Percentiles rank a stretch among this genome's conserved stretches.
These are phyloP conservation scores for Colletotrichum orbiculare DNA, from an alignment of 2,329 filamentous ascomycete species.

Conservation along the genomic window DNA sequence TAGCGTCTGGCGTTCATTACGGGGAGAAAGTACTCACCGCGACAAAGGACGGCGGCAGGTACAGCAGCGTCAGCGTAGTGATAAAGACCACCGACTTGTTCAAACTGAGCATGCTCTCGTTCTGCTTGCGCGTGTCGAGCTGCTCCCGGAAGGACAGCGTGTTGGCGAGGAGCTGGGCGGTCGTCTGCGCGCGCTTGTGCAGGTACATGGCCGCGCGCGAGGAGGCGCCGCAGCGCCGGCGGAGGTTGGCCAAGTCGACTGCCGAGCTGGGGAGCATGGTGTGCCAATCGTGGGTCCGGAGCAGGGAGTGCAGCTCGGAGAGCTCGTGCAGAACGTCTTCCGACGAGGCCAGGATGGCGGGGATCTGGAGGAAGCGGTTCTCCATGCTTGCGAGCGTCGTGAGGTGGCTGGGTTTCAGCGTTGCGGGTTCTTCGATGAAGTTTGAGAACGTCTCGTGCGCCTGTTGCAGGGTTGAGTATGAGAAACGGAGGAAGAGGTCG, in stretches of 20 bases:
- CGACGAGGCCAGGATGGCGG: background rate
- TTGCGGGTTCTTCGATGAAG: background rate
- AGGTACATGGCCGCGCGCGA: conserved; percentile 40
- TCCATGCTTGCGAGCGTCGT: background rate
- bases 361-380: background rate
- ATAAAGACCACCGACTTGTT: conserved; percentile 48
- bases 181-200: conserved; percentile 41
- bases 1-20: too few species aligned
- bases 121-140: conserved; percentile 45
- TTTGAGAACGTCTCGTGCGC: background rate
- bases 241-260: conserved; percentile 30
- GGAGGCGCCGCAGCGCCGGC: conserved; percentile 36
- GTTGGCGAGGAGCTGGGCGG: conserved; percentile 42
- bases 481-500: too few species aligned
- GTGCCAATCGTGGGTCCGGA: background rate
- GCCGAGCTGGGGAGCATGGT: background rate
- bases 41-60: conserved; percentile 49
- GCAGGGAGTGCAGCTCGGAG: background rate
- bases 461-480: too few species aligned
- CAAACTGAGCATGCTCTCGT: conserved; percentile 44
- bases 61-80: conserved; percentile 44
- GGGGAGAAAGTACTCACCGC: conserved; percentile 42
- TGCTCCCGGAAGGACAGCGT: conserved; percentile 45
- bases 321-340: conserved; percentile 31
- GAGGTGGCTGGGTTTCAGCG: background rate